These are phyloP conservation scores for Trichomonas vaginalis DNA, from an alignment of 208 protist genomes.

Conservation along the genomic window DNA sequence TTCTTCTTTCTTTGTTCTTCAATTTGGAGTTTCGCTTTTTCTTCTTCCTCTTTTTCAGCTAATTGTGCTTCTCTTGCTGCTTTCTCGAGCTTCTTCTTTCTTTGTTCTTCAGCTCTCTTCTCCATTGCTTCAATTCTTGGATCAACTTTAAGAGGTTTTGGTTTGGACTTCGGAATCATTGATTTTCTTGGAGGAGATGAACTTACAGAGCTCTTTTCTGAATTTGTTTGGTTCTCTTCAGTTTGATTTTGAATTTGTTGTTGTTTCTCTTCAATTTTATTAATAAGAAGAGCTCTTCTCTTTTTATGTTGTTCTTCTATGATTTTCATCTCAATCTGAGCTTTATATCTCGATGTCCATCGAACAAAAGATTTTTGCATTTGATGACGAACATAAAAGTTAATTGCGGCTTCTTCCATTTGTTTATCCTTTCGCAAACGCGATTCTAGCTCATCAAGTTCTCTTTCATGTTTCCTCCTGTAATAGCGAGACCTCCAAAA, in stretches of 20 bases:
- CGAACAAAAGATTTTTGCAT: not conserved
- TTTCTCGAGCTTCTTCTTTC: not conserved
- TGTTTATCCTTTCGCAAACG: not conserved
- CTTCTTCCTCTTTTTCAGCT: not conserved
- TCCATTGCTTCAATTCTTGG: not conserved
- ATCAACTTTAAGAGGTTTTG: not conserved
- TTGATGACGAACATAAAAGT: not conserved
- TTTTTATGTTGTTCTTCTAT: conserved; percentile 7
- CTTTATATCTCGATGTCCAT: not conserved
- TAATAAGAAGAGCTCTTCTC: not conserved
- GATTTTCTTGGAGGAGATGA: not conserved
- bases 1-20: not conserved
- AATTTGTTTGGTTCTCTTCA: not conserved
- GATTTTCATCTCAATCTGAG: not conserved
- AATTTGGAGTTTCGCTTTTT: not conserved
- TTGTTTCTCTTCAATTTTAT: not conserved
- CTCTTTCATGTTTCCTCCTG: not conserved
- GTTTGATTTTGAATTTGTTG: not conserved
- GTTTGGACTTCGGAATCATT: not conserved
- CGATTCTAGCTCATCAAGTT: not conserved
- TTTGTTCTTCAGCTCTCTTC: not conserved
- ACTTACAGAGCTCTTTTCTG: not conserved
- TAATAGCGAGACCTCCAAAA: not conserved
- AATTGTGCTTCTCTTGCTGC: not conserved
- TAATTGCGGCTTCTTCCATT: not conserved